Conservation (phyloP, 2,329 filamentous ascomycete species). For the Hortaea werneckii region DNA sequence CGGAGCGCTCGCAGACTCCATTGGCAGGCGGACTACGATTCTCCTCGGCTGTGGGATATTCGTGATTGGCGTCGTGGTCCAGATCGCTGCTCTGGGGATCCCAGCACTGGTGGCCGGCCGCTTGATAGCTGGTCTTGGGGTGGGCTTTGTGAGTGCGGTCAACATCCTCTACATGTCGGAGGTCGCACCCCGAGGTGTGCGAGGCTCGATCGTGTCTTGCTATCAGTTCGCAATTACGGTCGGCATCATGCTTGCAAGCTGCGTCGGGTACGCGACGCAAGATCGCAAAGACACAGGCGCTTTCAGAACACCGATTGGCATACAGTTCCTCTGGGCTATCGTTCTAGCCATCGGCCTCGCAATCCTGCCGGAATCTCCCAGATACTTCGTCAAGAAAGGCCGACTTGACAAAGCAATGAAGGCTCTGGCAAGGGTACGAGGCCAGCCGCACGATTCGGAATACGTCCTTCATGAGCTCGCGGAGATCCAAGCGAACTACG, state of each 20-base stretch:
- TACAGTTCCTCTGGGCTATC: conserved; percentile 73
- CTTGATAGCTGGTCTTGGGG: conserved; percentile 63
- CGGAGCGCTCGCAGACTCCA: conserved; percentile 50
- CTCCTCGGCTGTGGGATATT: conserved; percentile 55
- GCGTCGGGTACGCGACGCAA: conserved; percentile 64
- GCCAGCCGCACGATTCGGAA: conserved; percentile 60
- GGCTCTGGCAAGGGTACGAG: conserved; percentile 60
- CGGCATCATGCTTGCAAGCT: conserved; percentile 64
- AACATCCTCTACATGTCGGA: conserved; percentile 39
- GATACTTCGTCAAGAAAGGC: conserved; percentile 74
- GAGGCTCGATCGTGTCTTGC: conserved; percentile 66
- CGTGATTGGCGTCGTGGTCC: conserved; percentile 42
- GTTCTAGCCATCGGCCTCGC: conserved; percentile 63
- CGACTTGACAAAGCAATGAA: conserved; percentile 55
- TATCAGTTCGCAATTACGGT: conserved; percentile 80
- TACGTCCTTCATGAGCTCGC: conserved; percentile 70
- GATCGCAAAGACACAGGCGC: conserved; percentile 51
- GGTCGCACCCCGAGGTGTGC: conserved; percentile 52
- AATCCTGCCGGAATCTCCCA: conserved; percentile 72
- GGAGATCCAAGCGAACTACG: conserved; percentile 82
- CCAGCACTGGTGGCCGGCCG: conserved; percentile 60
- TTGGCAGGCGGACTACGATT: conserved; percentile 56
- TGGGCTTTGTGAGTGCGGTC: conserved; percentile 60
- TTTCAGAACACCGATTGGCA: conserved; percentile 69
- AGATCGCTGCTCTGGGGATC: conserved; percentile 51